Evolutionary conservation across 2,329 filamentous ascomycete genomes (phyloP).

Genomic region (Talaromyces funiculosus): DNA sequence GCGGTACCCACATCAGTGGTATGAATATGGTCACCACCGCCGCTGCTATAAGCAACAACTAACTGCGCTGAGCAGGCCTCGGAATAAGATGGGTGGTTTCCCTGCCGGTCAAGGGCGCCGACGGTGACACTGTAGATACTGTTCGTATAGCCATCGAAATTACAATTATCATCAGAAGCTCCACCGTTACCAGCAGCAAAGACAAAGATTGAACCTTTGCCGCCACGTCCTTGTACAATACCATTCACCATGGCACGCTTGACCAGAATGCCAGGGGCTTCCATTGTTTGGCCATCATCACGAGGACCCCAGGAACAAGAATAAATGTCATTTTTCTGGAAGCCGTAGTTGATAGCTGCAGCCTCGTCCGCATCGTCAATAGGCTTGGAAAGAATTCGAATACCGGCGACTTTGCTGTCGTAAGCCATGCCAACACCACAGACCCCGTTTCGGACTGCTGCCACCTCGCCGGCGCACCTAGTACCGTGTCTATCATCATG

Average conservation of each 20-base stretch:
- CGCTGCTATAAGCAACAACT: slow-evolving; percentile 95
- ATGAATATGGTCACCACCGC: slow-evolving; percentile 81
- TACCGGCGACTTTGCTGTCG: slow-evolving; percentile 80
- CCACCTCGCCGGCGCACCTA: slow-evolving; percentile 88
- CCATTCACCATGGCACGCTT: slow-evolving; percentile 86
- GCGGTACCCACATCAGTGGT: slow-evolving; percentile 90
- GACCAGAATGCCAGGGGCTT: slow-evolving; percentile 83
- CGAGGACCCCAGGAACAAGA: slow-evolving; percentile 98
- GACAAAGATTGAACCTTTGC: slow-evolving; percentile 86
- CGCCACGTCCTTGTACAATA: slow-evolving; percentile 76
- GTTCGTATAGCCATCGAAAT: slow-evolving; percentile 99
- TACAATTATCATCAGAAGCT: slow-evolving; percentile 84
- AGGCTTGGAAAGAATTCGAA: slow-evolving; percentile 84
- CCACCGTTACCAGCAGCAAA: slow-evolving; percentile 97
- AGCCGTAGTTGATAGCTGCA: slow-evolving; percentile 84
- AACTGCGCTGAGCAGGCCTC: slow-evolving; percentile 93
- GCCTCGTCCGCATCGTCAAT: slow-evolving; percentile 93
- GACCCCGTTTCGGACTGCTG: slow-evolving; percentile 83
- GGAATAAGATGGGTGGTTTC: slow-evolving; percentile 90
- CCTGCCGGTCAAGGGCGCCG: slow-evolving; percentile 81
- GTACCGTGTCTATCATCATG: slow-evolving; percentile 87
- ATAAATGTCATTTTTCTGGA: slow-evolving; percentile 89
- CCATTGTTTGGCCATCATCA: slow-evolving; percentile 91
- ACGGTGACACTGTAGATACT: slow-evolving; percentile 99
- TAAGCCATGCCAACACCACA: slow-evolving; percentile 97